Evolutionary conservation across 805 yeast genomes (phyloP).

Genomic region (Wickerhamomyces bovis): DNA sequence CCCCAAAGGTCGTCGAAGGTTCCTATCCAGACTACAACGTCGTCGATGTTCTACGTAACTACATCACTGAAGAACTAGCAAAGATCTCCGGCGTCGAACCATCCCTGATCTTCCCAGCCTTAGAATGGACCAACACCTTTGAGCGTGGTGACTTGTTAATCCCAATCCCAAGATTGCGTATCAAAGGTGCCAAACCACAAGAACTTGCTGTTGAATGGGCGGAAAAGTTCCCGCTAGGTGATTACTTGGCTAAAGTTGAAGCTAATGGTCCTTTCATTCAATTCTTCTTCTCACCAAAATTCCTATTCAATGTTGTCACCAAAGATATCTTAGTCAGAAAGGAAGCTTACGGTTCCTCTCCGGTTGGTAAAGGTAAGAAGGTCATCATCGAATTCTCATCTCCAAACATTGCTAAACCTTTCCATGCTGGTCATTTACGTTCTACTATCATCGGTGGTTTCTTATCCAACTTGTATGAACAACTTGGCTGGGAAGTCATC

Average conservation of each 20-base stretch:
- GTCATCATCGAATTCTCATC: slow-evolving; percentile 87
- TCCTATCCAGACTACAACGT: slow-evolving; percentile 77
- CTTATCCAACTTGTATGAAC: slow-evolving; percentile 82
- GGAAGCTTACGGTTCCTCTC: slow-evolving; percentile 62
- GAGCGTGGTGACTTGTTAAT: slow-evolving; percentile 91
- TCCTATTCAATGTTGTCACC: slow-evolving; percentile 62
- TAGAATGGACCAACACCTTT: slow-evolving; percentile 79
- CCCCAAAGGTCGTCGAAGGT: slow-evolving; percentile 44
- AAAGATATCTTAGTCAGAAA: slow-evolving; percentile 61
- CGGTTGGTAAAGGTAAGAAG: slow-evolving; percentile 66
- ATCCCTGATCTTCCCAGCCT: slow-evolving; percentile 67
- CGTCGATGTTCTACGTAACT: slow-evolving; percentile 84
- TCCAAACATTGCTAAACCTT: slow-evolving; percentile 98
- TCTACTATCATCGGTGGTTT: slow-evolving; percentile 98
- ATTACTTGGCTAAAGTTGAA: slow-evolving; percentile 60
- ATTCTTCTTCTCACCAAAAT: slow-evolving; percentile 68
- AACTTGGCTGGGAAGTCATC: slow-evolving; percentile 85
- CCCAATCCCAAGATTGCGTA: slow-evolving; percentile 88
- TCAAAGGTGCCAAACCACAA: slow-evolving; percentile 75
- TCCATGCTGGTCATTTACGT: slow-evolving; percentile 98
- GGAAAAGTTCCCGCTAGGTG: slow-evolving; percentile 64
- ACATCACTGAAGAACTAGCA: slow-evolving; percentile 74
- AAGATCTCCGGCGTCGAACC: slow-evolving; percentile 67
- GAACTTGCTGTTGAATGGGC: slow-evolving; percentile 75
- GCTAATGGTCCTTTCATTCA: slow-evolving; percentile 91